Conservation (phyloP, 2,329 filamentous ascomycete genomes). For the Bisporella sp. region DNA sequence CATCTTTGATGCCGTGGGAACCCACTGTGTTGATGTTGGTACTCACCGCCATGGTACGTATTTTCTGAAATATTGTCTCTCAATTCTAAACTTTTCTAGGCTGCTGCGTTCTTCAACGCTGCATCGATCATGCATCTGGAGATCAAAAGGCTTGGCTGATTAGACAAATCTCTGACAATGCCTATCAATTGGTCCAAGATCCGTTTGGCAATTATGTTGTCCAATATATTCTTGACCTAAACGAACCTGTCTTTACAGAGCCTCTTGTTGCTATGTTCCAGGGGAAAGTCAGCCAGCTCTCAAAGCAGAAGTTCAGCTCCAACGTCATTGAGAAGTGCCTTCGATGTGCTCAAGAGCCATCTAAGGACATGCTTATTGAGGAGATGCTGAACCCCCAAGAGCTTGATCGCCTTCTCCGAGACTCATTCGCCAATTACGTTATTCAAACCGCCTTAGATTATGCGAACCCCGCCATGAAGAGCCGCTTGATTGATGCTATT, state of each 20-base stretch:
- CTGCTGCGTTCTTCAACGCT: conserved; percentile 95
- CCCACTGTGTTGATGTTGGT: conserved; percentile 80
- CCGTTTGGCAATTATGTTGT: conserved; percentile 98
- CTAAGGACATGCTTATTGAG: conserved; percentile 74
- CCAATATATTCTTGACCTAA: conserved; percentile 95
- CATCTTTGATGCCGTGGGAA: conserved; percentile 91
- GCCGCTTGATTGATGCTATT: conserved; percentile 73
- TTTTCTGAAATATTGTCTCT: background rate
- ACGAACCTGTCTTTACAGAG: conserved; percentile 80
- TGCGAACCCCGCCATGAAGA: conserved; percentile 65
- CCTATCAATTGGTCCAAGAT: conserved; percentile 86
- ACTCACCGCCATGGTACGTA: conserved; percentile 74
- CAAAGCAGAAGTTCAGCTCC: conserved; percentile 97
- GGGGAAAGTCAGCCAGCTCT: conserved; percentile 63
- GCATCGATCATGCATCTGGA: conserved; percentile 92
- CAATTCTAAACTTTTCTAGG: conserved; percentile 29
- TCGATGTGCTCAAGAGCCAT: conserved; percentile 69
- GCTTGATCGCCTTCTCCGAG: conserved; percentile 81
- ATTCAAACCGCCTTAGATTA: conserved; percentile 94
- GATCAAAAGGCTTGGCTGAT: conserved; percentile 85
- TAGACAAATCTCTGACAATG: conserved; percentile 77
- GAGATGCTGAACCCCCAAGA: conserved; percentile 73
- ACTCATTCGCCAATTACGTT: conserved; percentile 96
- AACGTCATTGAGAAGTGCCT: conserved; percentile 98
- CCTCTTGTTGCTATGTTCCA: conserved; percentile 78